Evolutionary conservation across 73 alveolate genomes (phyloP), one percentile per base, ranked within the genome.

Genomic region (Halteria grandinella): DNA sequence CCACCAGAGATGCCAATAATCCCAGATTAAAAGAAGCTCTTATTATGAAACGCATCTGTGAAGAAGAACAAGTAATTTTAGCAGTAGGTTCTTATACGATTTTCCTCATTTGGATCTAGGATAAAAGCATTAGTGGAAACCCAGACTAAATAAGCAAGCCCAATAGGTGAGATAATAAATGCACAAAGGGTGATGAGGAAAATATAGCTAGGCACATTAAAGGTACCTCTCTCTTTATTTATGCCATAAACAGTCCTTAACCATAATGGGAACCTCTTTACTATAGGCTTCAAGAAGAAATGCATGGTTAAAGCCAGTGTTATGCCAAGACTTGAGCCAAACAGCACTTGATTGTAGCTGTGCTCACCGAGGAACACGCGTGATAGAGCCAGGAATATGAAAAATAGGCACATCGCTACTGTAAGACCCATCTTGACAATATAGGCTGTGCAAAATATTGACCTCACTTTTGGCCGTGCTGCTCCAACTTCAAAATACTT

Each of bases 401-500:
- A 5, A 28, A 25, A 44, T 4, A 66, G 21, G 17, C 32, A 36
- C 23, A 66, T 15, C 7, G 34, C 66, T 34, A 53, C 47, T 25
- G 80, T 66, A 37, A 66, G 45, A 18, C 69, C 80, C 80, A 66
- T 66, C 51, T 66, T 66, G 6, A 66, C 52, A 1, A 66, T 66
- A 37, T 66, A 66, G 1, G 63, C 80, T 34, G 80, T 66, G 58
- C 80, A 66, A 43, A 66, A 66, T 44, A 66, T 47, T 4, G 64
- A 36, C 11, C 45, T 66, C 1, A 66, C 47, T 25, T 45, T 66
- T n/a, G n/a, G n/a, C 66, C 28, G 25, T 44, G 10, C 47, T 18
- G 66, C 18, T 7, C 80, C 80, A 15, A 66, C 80, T 66, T 66
- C 80, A 47, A 25, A 66, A 33, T 66, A 66, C 15, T 66, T 36